Conservation (phyloP, 805 yeast species). For the Martiniozyma abietophila region DNA sequence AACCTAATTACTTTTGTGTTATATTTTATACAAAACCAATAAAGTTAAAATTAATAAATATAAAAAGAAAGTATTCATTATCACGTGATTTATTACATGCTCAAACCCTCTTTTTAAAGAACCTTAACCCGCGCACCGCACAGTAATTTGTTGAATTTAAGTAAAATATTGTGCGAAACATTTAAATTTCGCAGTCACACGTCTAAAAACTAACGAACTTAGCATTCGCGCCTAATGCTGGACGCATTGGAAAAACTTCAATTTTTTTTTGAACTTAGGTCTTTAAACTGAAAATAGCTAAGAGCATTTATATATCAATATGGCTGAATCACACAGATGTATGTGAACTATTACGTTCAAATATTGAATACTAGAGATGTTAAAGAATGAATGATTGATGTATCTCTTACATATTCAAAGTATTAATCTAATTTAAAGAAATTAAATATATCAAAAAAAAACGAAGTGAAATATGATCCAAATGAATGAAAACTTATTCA, state of each 20-base stretch:
- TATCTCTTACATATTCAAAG: too few species aligned
- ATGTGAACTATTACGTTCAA: conserved; percentile 36
- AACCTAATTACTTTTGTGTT: too few species aligned
- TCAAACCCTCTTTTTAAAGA: neutral
- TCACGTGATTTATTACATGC: neutral
- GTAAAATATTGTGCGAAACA: too few species aligned
- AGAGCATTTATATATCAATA: conserved; percentile 31
- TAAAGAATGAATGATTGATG: neutral
- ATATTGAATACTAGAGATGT: neutral
- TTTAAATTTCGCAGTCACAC: conserved; percentile 11
- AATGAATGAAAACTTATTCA: too few species aligned
- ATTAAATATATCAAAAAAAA: too few species aligned
- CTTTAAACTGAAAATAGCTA: conserved; percentile 1
- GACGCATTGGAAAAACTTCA: conserved; percentile 2
- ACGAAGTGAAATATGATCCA: too few species aligned
- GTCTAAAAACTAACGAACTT: conserved; percentile 1
- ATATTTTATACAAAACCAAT: too few species aligned
- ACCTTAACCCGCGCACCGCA: conserved; percentile 9
- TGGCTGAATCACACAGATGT: conserved; percentile 98
- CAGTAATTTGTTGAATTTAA: too few species aligned
- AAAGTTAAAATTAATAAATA: too few species aligned
- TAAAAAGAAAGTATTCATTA: too few species aligned
- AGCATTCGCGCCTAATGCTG: neutral
- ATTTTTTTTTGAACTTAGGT: conserved; percentile 4
- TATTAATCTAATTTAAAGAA: too few species aligned